Percentiles rank a stretch among this genome's conserved stretches.
Evolutionary conservation across 1,284 basidiomycete species (phyloP).

Genomic region (Xanthoconium separans): DNA sequence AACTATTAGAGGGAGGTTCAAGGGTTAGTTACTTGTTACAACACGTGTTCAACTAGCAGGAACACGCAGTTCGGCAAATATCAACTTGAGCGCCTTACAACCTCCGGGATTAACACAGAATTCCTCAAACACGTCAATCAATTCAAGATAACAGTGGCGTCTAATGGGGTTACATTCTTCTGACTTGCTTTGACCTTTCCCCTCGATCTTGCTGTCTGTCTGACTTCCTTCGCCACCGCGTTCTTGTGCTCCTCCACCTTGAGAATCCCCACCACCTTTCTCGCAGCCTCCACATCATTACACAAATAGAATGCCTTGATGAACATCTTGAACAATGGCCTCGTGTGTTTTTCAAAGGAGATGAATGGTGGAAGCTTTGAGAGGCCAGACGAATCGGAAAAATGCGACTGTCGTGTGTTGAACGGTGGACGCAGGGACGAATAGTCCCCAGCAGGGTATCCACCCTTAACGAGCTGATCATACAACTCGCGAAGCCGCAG

Average conservation of each 20-base stretch:
- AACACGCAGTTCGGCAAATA: neutral
- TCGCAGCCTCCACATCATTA: constrained; percentile 52
- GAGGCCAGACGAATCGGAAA: constrained; percentile 26
- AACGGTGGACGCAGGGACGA: constrained; percentile 41
- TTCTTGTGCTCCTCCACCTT: constrained; percentile 39
- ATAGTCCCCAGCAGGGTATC: constrained; percentile 47
- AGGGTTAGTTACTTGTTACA: neutral
- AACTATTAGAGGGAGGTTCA: neutral
- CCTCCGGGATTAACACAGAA: constrained; percentile 4
- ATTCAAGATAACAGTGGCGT: constrained; percentile 6
- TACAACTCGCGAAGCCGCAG: constrained; percentile 53
- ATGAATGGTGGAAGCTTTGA: constrained; percentile 39
- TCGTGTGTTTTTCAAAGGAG: constrained; percentile 54
- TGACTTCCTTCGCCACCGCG: constrained; percentile 12
- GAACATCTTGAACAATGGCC: constrained; percentile 70
- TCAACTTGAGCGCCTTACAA: neutral
- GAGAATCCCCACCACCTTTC: constrained; percentile 54
- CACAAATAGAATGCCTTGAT: constrained; percentile 58
- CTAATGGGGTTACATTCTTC: constrained; percentile 2
- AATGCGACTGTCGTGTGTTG: constrained; percentile 30
- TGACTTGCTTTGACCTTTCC: constrained; percentile 19
- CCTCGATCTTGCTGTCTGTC: constrained; percentile 17
- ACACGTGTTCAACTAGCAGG: neutral
- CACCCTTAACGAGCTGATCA: constrained; percentile 53
- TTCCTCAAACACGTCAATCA: constrained; percentile 9